A percentile compares a stretch with the other conserved stretches of the same genome.
phyloP scores from a whole-genome alignment of 139 green algal species.

The Chlamydomonas urium region DNA sequence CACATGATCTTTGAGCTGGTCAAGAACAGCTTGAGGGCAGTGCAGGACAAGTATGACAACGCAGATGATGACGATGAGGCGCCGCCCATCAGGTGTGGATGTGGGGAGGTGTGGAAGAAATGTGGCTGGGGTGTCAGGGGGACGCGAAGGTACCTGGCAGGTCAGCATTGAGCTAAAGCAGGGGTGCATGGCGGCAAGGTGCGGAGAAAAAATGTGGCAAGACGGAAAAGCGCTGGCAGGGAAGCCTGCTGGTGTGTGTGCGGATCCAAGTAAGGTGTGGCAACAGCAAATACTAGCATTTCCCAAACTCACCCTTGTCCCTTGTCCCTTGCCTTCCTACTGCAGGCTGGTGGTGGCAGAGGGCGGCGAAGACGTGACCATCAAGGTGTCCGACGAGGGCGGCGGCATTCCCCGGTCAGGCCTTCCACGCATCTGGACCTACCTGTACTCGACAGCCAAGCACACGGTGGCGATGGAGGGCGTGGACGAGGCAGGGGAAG shows the following conservation, averaged over 20 bases:
- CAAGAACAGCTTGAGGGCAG: constrained; percentile 93
- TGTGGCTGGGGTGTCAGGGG: no score
- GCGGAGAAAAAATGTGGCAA: no score
- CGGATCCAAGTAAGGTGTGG: no score
- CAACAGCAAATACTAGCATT: no score
- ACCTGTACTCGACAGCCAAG: constrained; percentile 94
- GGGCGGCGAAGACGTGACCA: constrained; percentile 93
- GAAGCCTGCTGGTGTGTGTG: no score
- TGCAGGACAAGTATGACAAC: constrained; percentile 81
- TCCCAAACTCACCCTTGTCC: no score
- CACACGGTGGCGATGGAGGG: constrained; percentile 10
- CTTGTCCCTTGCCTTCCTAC: no score
- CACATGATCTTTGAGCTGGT: constrained; percentile 96
- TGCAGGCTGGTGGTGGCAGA: constrained; percentile 96
- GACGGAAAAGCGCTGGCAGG: no score
- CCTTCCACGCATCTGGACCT: constrained; percentile 95
- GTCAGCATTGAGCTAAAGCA: no score
- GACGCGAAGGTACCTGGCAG: no score
- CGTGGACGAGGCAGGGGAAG: constrained; percentile 27
- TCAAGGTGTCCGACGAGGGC: constrained; percentile 96
- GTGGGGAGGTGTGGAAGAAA: no score
- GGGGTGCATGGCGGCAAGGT: no score
- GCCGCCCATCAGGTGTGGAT: constrained; percentile 53
- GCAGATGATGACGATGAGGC: constrained; percentile 66
- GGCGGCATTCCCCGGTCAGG: constrained; percentile 91